Evolutionary conservation across 495 filamentous ascomycete species (phyloP), one percentile per base, ranked within the genome.

Genomic region (Cercophora scortea): DNA sequence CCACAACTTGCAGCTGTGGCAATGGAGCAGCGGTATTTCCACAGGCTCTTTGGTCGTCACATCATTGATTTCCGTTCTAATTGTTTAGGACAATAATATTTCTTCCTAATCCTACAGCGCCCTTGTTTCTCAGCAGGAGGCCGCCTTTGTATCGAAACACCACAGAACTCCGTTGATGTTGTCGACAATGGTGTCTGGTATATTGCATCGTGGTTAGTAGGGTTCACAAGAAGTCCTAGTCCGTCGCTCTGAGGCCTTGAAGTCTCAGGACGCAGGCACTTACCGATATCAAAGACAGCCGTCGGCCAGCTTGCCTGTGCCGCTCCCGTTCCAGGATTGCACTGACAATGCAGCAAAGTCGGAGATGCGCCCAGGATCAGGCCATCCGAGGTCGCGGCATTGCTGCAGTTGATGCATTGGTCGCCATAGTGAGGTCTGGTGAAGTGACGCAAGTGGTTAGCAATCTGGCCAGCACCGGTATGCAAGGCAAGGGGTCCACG

Each of bases 401-500:
- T 63, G 35, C 44, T 52, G 55, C 61, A 63, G 11, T 57, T 43
- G 47, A 63, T 36, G 55, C 61, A 63, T 36, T 63, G 58, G 44
- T 61, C 58, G 38, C 48, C 52, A 13, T 58, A 43, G 49, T 51
- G 50, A 6, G 60, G 55, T 3, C 57, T 62, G 25, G 25, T 25
- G 25, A 25, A 5, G 2, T 25, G n/a, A n/a, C n/a, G n/a, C 25
- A 25, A 5, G 25, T 25, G 25, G 25, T 25, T 25, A 25, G 25
- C 25, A 25, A 5, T 25, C 2, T 25, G 25, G 2, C 25, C 5
- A 25, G 25, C n/a, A 5, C 5, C 2, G 25, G 5, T 25, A 25
- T 25, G 25, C 25, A 25, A 25, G 25, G 5, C 25, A 25, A 25
- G 2, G 25, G 25, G 5, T 25, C 25, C 25, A 25, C 25, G 25